Evolutionary conservation across 805 yeast species (phyloP).

Genomic region (Kluyveromyces lactis): DNA sequence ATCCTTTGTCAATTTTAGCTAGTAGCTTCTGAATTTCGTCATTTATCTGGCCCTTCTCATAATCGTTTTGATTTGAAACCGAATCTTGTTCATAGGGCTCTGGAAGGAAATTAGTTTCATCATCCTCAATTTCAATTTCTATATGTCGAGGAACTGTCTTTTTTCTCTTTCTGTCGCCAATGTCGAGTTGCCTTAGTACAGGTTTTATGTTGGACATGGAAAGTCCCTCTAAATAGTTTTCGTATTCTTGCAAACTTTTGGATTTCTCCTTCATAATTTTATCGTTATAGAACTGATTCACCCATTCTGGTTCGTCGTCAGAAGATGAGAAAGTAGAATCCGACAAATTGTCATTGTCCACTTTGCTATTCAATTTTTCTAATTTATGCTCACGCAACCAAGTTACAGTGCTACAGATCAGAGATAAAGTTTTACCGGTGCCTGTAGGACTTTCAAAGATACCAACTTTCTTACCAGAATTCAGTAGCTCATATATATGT

Average conservation of each 20-base stretch:
- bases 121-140: conserved; percentile 24
- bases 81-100: conserved; percentile 15
- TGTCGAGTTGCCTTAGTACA: conserved; percentile 5
- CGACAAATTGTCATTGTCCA: conserved; percentile 31
- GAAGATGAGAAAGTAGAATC: conserved; percentile 22
- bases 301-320: conserved; percentile 68
- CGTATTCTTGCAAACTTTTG: conserved; percentile 28
- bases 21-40: conserved; percentile 43
- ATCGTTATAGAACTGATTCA: conserved; percentile 34
- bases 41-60: conserved; percentile 26
- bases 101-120: conserved; percentile 15
- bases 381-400: conserved; percentile 60
- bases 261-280: conserved; percentile 18
- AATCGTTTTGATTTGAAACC: conserved; percentile 18
- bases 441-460: conserved; percentile 93
- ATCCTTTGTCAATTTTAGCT: conserved; percentile 30
- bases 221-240: conserved; percentile 27
- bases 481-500: conserved; percentile 56
- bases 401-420: conserved; percentile 76
- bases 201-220: conserved; percentile 5
- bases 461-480: conserved; percentile 49
- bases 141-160: conserved; percentile 16
- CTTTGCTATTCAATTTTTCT: conserved; percentile 7
- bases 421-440: conserved; percentile 82
- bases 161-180: conserved; percentile 7